phyloP scores from a whole-genome alignment of 495 filamentous ascomycete genomes.

The Penicillium nucicola region DNA sequence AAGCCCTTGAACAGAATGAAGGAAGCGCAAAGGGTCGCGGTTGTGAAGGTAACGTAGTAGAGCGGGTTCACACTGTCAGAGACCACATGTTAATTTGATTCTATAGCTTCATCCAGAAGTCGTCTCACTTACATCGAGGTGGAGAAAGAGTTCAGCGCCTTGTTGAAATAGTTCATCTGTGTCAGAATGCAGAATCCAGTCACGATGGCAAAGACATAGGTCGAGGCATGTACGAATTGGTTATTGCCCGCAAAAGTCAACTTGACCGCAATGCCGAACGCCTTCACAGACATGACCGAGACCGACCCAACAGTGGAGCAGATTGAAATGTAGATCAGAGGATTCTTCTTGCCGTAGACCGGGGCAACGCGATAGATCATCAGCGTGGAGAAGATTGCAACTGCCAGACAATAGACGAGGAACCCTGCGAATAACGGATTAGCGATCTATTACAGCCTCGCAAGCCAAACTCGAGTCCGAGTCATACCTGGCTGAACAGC shows the following conservation, averaged over 20 bases:
- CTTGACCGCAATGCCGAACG: conserved; percentile 94
- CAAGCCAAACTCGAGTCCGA: background rate
- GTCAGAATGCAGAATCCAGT: conserved; percentile 90
- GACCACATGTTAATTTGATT: conserved; percentile 30
- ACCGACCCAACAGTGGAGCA: conserved; percentile 95
- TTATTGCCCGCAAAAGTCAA: conserved; percentile 88
- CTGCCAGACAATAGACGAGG: conserved; percentile 72
- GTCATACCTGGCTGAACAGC: conserved; percentile 81
- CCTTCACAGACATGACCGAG: conserved; percentile 98
- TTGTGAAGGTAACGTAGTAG: conserved; percentile 99
- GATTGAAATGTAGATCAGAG: conserved; percentile 92
- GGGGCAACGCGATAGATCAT: conserved; percentile 97
- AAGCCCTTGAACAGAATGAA: conserved; percentile 98
- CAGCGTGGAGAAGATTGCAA: conserved; percentile 76
- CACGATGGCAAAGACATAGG: conserved; percentile 95
- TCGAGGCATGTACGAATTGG: conserved; percentile 89
- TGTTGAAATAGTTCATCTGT: conserved; percentile 99
- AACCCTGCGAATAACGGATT: conserved; percentile 58
- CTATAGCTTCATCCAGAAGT: background rate
- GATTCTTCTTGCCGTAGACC: conserved; percentile 86
- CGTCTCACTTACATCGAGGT: conserved; percentile 77
- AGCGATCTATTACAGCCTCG: background rate
- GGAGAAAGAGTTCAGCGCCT: conserved; percentile 93
- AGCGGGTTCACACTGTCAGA: conserved; percentile 88
- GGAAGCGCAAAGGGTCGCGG: conserved; percentile 86